Evolutionary conservation across 495 filamentous ascomycete genomes (phyloP).

Genomic region (Tuber aestivum): DNA sequence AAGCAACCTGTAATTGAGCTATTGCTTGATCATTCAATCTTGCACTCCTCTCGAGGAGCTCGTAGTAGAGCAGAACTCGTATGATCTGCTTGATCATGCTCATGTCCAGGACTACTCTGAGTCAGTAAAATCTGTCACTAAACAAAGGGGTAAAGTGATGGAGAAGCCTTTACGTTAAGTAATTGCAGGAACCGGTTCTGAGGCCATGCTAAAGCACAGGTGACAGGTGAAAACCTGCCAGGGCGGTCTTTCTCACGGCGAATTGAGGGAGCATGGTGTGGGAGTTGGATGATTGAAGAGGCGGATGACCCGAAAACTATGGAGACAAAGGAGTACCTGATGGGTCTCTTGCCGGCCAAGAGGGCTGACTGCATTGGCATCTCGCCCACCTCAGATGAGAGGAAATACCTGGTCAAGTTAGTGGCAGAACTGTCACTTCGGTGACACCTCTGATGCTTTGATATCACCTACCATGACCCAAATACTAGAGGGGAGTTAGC

Average conservation of each 20-base stretch:
- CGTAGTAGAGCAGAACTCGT: no score
- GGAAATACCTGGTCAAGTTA: slow-evolving; percentile 63
- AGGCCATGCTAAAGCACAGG: slow-evolving; percentile 68
- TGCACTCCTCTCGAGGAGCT: no score
- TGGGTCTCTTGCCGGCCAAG: slow-evolving; percentile 65
- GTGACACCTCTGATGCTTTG: background rate
- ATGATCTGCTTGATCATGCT: slow-evolving; percentile 76
- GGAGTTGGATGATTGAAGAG: no score
- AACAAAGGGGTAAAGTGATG: background rate
- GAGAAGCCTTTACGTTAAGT: slow-evolving; percentile 48
- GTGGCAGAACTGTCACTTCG: background rate
- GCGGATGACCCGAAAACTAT: slow-evolving; percentile 79
- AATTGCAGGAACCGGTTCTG: slow-evolving; percentile 80
- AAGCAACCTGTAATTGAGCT: no score
- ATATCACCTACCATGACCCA: slow-evolving; percentile 54
- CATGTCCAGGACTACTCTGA: no score
- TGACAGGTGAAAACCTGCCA: slow-evolving; percentile 58
- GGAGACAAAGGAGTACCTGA: slow-evolving; percentile 86
- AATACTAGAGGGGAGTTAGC: slow-evolving; percentile 52
- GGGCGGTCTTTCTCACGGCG: slow-evolving; percentile 59
- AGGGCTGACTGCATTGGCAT: slow-evolving; percentile 71
- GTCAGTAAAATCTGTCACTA: background rate
- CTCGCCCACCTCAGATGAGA: slow-evolving; percentile 53
- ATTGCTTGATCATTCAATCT: slow-evolving; percentile 80
- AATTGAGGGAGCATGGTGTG: slow-evolving; percentile 70